These are phyloP conservation scores for Hyaloraphidium curvatum DNA, from an alignment of 192 early-diverging fungal species.

Conservation along the genomic window DNA sequence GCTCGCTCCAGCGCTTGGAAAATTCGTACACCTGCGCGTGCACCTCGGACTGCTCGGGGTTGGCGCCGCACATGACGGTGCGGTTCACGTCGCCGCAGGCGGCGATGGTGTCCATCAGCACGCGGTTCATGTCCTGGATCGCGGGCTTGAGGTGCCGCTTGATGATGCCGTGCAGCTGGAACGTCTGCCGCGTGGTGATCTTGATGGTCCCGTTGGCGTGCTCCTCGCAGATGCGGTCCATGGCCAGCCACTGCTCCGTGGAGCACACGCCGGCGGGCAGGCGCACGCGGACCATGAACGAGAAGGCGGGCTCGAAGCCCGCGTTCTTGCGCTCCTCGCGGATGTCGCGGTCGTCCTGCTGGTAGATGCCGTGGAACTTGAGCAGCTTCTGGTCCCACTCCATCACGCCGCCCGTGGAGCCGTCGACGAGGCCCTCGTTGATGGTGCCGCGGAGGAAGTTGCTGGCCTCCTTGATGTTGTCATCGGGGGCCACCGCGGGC, in stretches of 20 bases:
- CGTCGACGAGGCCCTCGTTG: slow-evolving; percentile 60
- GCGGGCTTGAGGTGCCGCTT: slow-evolving; percentile 74
- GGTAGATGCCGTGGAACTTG: slow-evolving; percentile 95
- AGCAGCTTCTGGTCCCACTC: slow-evolving; percentile 83
- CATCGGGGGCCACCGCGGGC: slow-evolving; percentile 52
- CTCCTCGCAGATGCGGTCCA: slow-evolving; percentile 73
- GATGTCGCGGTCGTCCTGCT: slow-evolving; percentile 91
- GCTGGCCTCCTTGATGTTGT: slow-evolving; percentile 79
- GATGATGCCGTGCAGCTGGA: slow-evolving; percentile 90
- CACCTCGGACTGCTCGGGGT: slow-evolving; percentile 48
- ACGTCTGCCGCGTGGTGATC: slow-evolving; percentile 90
- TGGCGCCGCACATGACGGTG: slow-evolving; percentile 86
- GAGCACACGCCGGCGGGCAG: slow-evolving; percentile 80
- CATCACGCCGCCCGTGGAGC: slow-evolving; percentile 57
- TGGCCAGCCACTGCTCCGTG: slow-evolving; percentile 77
- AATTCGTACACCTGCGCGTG: slow-evolving; percentile 64
- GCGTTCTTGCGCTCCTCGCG: slow-evolving; percentile 63
- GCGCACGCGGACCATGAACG: slow-evolving; percentile 93
- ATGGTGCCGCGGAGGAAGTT: slow-evolving; percentile 90
- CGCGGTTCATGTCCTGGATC: slow-evolving; percentile 82
- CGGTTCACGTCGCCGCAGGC: slow-evolving; percentile 97
- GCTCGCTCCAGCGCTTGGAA: slow-evolving; percentile 42
- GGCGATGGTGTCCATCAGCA: slow-evolving; percentile 77
- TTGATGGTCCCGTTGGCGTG: slow-evolving; percentile 78
- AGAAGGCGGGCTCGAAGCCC: slow-evolving; percentile 78